phyloP scores from a whole-genome alignment of 768 basidiomycete genomes.

The Boletus rubescentipes region DNA sequence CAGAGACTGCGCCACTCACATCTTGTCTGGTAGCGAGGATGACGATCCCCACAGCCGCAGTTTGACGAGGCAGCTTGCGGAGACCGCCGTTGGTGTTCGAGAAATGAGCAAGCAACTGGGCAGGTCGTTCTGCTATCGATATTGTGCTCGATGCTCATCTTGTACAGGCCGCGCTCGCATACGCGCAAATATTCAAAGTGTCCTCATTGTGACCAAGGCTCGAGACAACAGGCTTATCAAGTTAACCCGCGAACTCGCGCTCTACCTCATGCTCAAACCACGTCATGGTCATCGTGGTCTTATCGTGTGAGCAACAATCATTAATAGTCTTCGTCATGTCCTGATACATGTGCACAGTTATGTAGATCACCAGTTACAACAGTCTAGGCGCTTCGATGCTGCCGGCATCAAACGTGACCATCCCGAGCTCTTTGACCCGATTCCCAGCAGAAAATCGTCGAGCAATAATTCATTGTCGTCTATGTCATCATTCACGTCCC shows the following conservation, averaged over 20 bases:
- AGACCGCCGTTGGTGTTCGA: conserved; percentile 94
- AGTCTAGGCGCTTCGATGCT: conserved; percentile 92
- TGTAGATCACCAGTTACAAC: conserved; percentile 88
- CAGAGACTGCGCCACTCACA: conserved; percentile 17
- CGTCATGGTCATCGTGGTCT: conserved; percentile 70
- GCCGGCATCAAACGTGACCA: conserved; percentile 82
- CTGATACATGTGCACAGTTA: conserved; percentile 53
- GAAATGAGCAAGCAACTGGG: conserved; percentile 99
- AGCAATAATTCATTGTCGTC: conserved; percentile 63
- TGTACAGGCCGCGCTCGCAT: conserved; percentile 86
- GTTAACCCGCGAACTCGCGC: conserved; percentile 88
- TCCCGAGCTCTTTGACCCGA: conserved; percentile 83
- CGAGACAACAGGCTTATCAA: conserved; percentile 95
- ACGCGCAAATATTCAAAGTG: conserved; percentile 85
- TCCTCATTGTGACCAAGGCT: conserved; percentile 97
- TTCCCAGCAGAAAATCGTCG: conserved; percentile 73
- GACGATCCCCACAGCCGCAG: conserved; percentile 73
- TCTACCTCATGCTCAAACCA: conserved; percentile 94
- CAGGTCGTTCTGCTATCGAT: conserved; percentile 35
- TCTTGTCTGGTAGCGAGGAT: conserved; percentile 38
- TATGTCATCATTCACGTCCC: conserved; percentile 42
- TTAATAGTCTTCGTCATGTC: conserved; percentile 4
- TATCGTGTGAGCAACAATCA: conserved; percentile 63
- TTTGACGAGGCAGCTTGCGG: conserved; percentile 89
- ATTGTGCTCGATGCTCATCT: conserved; percentile 9